Evolutionary conservation across 2,329 filamentous ascomycete species (phyloP).

Genomic region (Epichloe scottii): DNA sequence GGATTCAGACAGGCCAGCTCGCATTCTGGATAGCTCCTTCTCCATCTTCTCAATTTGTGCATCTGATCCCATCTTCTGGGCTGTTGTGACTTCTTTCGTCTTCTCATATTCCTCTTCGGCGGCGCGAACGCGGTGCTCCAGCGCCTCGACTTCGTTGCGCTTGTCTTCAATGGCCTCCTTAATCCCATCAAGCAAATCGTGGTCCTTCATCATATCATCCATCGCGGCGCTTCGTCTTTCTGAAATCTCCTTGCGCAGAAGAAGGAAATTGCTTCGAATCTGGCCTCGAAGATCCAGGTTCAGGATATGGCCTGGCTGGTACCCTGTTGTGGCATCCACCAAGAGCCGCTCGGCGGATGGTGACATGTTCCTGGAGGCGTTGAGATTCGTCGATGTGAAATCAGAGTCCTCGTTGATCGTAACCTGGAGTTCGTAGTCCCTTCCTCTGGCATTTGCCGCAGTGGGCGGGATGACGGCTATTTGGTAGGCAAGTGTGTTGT

Average conservation of each 20-base stretch:
- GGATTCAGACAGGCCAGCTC: slow-evolving; percentile 67
- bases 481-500: slow-evolving; percentile 90
- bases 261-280: slow-evolving; percentile 66
- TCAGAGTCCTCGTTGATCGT: slow-evolving; percentile 68
- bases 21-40: slow-evolving; percentile 92
- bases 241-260: slow-evolving; percentile 80
- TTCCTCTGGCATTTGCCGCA: slow-evolving; percentile 73
- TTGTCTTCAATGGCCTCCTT: slow-evolving; percentile 97
- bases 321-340: slow-evolving; percentile 70
- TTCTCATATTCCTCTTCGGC: slow-evolving; percentile 91
- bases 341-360: slow-evolving; percentile 60
- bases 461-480: slow-evolving; percentile 79
- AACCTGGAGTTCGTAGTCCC: slow-evolving; percentile 73
- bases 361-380: slow-evolving; percentile 23
- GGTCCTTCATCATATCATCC: slow-evolving; percentile 87
- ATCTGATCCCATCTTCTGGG: slow-evolving; percentile 79
- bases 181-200: slow-evolving; percentile 85
- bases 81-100: slow-evolving; percentile 73
- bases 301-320: slow-evolving; percentile 77
- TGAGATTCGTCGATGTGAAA: slow-evolving; percentile 54
- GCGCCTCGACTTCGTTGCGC: slow-evolving; percentile 76
- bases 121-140: slow-evolving; percentile 76
- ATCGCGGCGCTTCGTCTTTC: slow-evolving; percentile 71
- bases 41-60: slow-evolving; percentile 98
- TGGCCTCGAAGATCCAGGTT: slow-evolving; percentile 78